Percentiles rank a stretch among this genome's conserved stretches.
Evolutionary conservation across 2,329 filamentous ascomycete genomes (phyloP).

Genomic region (Aspergillus caelatus): DNA sequence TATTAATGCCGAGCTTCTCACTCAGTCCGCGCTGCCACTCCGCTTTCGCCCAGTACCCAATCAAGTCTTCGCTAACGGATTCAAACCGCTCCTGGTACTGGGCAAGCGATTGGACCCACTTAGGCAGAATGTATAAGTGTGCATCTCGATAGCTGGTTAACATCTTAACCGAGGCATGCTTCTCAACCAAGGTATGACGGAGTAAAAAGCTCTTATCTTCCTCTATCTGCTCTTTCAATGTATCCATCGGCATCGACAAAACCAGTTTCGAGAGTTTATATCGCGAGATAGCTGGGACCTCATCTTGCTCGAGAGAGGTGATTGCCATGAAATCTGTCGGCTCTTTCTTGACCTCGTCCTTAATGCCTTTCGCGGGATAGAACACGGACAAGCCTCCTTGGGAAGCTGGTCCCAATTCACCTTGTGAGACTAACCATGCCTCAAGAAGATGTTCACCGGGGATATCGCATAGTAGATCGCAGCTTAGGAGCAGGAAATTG

Average conservation of each 20-base stretch:
- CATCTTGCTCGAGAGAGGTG: conserved; percentile 62
- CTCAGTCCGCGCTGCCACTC: conserved; percentile 83
- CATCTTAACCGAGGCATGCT: conserved; percentile 76
- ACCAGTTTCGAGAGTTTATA: conserved; percentile 76
- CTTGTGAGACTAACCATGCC: conserved; percentile 1
- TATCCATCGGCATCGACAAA: conserved; percentile 86
- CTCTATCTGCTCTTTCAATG: conserved; percentile 79
- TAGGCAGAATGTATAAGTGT: conserved; percentile 91
- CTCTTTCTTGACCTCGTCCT: conserved; percentile 79
- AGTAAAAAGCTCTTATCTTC: conserved; percentile 68
- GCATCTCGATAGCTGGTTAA: conserved; percentile 87
- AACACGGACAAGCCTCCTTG: conserved; percentile 87
- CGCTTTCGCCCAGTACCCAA: conserved; percentile 97
- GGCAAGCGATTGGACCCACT: conserved; percentile 86
- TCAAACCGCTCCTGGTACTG: conserved; percentile 79
- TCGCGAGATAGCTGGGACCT: conserved; percentile 58
- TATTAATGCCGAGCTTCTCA: conserved; percentile 73
- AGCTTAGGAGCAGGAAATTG: conserved; percentile 10
- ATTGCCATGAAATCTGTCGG: conserved; percentile 92
- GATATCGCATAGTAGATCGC: conserved; percentile 11
- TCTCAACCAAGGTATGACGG: conserved; percentile 73
- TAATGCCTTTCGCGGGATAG: conserved; percentile 80
- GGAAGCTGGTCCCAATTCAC: neutral
- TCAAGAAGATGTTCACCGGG: conserved; percentile 14
- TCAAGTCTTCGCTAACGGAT: conserved; percentile 85